Conservation (phyloP, 2,329 filamentous ascomycete genomes). For the Monosporascus sp. region DNA sequence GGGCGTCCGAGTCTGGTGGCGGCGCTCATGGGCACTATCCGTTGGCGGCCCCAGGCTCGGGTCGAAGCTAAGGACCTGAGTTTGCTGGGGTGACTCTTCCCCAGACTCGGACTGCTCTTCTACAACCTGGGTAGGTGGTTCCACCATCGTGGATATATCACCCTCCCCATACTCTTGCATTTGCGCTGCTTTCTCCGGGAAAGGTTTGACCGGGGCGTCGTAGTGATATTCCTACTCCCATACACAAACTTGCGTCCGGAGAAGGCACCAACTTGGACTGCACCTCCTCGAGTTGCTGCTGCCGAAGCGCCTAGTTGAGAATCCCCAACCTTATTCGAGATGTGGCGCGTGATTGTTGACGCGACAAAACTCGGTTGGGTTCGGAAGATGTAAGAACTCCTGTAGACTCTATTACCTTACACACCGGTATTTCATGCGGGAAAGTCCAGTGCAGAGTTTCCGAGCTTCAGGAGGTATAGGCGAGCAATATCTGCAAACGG, state of each 20-base stretch:
- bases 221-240: constrained; percentile 14
- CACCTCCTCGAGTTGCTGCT: background rate
- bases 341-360: no score
- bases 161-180: constrained; percentile 14
- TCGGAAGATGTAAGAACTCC: no score
- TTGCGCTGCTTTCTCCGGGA: constrained; percentile 14
- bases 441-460: no score
- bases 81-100: constrained; percentile 13
- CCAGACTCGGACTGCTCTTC: constrained; percentile 13
- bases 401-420: no score
- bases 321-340: background rate
- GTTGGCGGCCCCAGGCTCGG: constrained; percentile 8
- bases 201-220: constrained; percentile 20
- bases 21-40: constrained; percentile 15
- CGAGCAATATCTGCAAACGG: no score
- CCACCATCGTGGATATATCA: constrained; percentile 27
- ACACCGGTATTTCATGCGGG: no score
- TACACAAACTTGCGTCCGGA: background rate
- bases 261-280: background rate
- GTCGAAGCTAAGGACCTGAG: constrained; percentile 12
- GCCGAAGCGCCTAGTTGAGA: constrained; percentile 1
- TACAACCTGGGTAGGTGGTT: constrained; percentile 18
- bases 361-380: no score
- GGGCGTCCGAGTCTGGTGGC: constrained; percentile 21
- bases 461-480: no score